Evolutionary conservation across 306 rosid species (phyloP).

Genomic region (Delonix regia): DNA sequence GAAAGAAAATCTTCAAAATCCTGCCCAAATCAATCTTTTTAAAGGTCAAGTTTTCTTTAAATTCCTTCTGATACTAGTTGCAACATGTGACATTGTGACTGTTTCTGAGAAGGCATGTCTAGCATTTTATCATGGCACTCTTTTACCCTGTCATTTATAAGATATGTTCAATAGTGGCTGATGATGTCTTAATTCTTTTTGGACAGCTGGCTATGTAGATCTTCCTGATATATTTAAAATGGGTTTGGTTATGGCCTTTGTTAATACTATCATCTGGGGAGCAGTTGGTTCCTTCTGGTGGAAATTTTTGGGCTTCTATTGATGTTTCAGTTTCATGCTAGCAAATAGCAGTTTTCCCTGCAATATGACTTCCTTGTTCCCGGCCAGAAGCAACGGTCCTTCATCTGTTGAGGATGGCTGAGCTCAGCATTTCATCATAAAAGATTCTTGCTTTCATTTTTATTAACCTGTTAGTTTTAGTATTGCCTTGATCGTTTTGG

Average conservation of each 20-base stretch:
- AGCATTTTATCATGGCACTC: not conserved
- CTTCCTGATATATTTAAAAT: constrained; percentile 80
- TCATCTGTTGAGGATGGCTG: constrained; percentile 40
- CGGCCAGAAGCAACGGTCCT: constrained; percentile 41
- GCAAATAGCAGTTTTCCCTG: constrained; percentile 42
- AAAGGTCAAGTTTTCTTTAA: constrained; percentile 15
- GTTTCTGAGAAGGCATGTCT: constrained; percentile 5
- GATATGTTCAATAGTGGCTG: constrained; percentile 31
- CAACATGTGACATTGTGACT: constrained; percentile 23
- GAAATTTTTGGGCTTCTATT: constrained; percentile 88
- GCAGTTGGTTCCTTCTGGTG: constrained; percentile 85
- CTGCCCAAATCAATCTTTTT: not conserved
- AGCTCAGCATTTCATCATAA: constrained; percentile 42
- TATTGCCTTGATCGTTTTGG: too few species aligned
- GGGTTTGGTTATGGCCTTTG: constrained; percentile 73
- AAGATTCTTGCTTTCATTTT: constrained; percentile 18
- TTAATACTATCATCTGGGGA: constrained; percentile 81
- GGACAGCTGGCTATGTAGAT: constrained; percentile 88
- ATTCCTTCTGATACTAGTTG: constrained; percentile 29
- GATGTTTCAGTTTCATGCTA: constrained; percentile 49
- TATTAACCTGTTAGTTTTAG: not conserved
- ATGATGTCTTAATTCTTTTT: constrained; percentile 36
- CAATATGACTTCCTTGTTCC: constrained; percentile 31
- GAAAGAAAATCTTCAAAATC: constrained; percentile 16
- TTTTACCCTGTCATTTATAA: constrained; percentile 5